Evolutionary conservation across 2,329 filamentous ascomycete species (phyloP).

Genomic region (Knufia fluminis): DNA sequence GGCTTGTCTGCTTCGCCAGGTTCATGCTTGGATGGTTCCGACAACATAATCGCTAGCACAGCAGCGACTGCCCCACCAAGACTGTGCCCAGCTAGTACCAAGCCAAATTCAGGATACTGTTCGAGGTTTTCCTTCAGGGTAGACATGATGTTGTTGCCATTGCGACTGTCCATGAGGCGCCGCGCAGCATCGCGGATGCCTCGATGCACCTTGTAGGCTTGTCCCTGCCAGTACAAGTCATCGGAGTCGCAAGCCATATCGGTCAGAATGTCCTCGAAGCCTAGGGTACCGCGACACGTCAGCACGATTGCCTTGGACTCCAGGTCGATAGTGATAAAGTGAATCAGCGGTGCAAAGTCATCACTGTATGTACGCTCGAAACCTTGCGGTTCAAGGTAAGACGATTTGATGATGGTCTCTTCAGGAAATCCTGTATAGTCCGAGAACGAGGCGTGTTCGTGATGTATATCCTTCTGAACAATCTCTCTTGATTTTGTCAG

Average conservation of each 20-base stretch:
- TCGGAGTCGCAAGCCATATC: slow-evolving; percentile 69
- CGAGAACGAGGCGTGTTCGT: slow-evolving; percentile 39
- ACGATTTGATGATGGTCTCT: slow-evolving; percentile 51
- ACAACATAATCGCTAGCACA: slow-evolving; percentile 60
- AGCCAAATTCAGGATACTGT: slow-evolving; percentile 59
- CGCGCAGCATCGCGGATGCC: slow-evolving; percentile 64
- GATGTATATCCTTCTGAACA: slow-evolving; percentile 29
- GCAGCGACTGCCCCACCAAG: slow-evolving; percentile 62
- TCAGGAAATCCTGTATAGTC: slow-evolving; percentile 36
- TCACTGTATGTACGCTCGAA: slow-evolving; percentile 43
- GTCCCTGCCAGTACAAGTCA: slow-evolving; percentile 53
- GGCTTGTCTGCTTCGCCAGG: slow-evolving; percentile 33
- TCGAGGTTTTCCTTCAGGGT: slow-evolving; percentile 58
- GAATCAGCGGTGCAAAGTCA: slow-evolving; percentile 57
- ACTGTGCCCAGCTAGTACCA: slow-evolving; percentile 61
- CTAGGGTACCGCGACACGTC: slow-evolving; percentile 62
- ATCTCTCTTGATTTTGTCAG: slow-evolving; percentile 16
- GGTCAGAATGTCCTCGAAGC: slow-evolving; percentile 64
- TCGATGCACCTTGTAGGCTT: slow-evolving; percentile 61
- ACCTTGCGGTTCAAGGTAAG: slow-evolving; percentile 60
- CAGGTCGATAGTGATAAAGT: slow-evolving; percentile 64
- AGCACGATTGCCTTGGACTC: slow-evolving; percentile 63
- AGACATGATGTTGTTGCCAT: slow-evolving; percentile 56
- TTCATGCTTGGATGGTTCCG: slow-evolving; percentile 40
- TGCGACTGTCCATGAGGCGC: slow-evolving; percentile 54